phyloP scores from a whole-genome alignment of 2,329 filamentous ascomycete species.

The Aspergillus quadrilineatus region DNA sequence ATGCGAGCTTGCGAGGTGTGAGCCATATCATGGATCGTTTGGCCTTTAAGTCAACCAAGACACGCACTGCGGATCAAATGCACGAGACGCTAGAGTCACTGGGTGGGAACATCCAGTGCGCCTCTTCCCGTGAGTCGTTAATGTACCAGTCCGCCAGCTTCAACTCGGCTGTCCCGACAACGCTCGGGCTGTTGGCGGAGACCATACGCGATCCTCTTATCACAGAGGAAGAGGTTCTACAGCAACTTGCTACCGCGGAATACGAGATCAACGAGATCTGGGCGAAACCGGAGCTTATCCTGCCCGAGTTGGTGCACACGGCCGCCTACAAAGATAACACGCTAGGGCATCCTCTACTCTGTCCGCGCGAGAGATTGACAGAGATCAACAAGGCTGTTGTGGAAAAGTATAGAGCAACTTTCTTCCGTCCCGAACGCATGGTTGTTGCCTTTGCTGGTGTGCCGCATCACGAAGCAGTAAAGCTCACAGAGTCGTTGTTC shows the following conservation, averaged over 20 bases:
- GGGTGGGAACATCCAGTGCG: constrained; percentile 95
- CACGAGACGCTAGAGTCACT: constrained; percentile 82
- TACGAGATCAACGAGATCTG: constrained; percentile 98
- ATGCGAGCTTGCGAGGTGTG: constrained; percentile 76
- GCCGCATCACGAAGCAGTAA: constrained; percentile 74
- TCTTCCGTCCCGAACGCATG: constrained; percentile 86
- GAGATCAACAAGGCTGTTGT: constrained; percentile 74
- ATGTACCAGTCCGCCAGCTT: constrained; percentile 99
- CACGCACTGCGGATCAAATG: constrained; percentile 76
- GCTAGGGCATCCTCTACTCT: constrained; percentile 87
- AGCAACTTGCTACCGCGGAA: constrained; percentile 85
- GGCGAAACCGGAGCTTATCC: constrained; percentile 92
- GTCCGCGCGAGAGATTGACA: constrained; percentile 76
- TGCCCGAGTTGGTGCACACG: constrained; percentile 93
- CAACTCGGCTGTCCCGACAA: constrained; percentile 83
- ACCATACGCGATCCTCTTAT: constrained; percentile 85
- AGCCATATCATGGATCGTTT: constrained; percentile 95
- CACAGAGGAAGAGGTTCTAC: constrained; percentile 79
- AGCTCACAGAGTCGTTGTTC: constrained; percentile 79
- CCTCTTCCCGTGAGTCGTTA: constrained; percentile 88
- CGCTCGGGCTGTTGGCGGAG: constrained; percentile 82
- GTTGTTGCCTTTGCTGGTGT: constrained; percentile 95
- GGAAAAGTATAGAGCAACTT: constrained; percentile 73
- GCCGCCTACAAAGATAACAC: constrained; percentile 96
- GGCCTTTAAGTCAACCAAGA: constrained; percentile 84